Evolutionary conservation across 2,329 filamentous ascomycete species (phyloP), one percentile per base, ranked within the genome.

Genomic region (Nothophoma quercina): DNA sequence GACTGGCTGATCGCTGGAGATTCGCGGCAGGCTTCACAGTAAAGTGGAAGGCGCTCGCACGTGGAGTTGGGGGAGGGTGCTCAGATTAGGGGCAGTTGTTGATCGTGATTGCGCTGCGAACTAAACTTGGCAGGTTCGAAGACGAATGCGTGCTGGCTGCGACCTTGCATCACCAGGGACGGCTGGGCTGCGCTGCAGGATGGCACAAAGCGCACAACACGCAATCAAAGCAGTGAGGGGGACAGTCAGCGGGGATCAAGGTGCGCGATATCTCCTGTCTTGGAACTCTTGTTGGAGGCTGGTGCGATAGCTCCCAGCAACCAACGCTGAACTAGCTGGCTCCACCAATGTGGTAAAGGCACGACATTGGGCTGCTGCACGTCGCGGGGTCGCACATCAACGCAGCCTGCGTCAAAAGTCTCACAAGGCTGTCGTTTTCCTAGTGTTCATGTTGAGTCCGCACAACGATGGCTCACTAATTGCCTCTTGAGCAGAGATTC

Each of bases 81-180:
- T 35, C 44, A 44, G 47, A 54, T 51, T 53, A 56, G 59, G 58
- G 60, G 58, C 56, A 43, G 53, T 33, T 57, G 50, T 46, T 44
- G 48, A 42, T 30, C 38, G 40, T 36, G 54, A 51, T 47, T 46
- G 48, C 15, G 47, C 28, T 49, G 55, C 43, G 48, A 40, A 50
- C 56, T 40, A 48, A 43, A 55, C 40, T 50, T 46, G 52, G 47
- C 52, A 55, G 41, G 40, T 43, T 42, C 30, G 29, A 32, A 22
- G 52, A 47, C 40, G 35, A 34, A 55, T 26, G 51, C 51, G 51
- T 39, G 40, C 43, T 48, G 50, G 50, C 39, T 38, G 47, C 41
- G 46, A 32, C 47, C 42, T 51, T 47, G 46, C 52, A 55, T 42
- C 46, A 50, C 44, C 44, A 44, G 19, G 51, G n/a, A 18, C 18